Conservation (phyloP, 306 rosid species). For the Lagenaria siceraria region DNA sequence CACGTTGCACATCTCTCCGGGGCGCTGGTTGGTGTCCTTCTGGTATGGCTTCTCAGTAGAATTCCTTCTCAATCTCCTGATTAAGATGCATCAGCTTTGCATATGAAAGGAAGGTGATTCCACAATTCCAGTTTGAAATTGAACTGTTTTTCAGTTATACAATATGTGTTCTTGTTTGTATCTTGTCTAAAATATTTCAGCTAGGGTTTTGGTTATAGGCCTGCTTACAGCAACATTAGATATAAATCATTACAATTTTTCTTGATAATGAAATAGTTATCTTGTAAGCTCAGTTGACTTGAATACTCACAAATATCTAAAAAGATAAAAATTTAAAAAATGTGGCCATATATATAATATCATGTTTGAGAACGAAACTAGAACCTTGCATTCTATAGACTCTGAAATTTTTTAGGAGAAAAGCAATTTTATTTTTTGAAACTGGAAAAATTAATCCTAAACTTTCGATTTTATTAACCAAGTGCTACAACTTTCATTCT, state of each 20-base stretch:
- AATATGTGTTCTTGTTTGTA: background rate
- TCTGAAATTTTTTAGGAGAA: no score
- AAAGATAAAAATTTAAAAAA: no score
- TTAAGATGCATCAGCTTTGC: constrained; percentile 16
- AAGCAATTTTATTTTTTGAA: no score
- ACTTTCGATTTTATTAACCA: no score
- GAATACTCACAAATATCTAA: no score
- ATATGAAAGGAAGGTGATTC: constrained; percentile 14
- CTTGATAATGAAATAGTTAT: no score
- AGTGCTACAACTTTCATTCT: no score
- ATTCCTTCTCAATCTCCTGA: constrained; percentile 56
- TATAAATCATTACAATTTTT: background rate
- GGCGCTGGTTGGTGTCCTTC: constrained; percentile 86
- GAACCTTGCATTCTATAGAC: no score
- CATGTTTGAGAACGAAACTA: no score
- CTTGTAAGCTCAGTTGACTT: no score
- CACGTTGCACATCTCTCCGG: constrained; percentile 96
- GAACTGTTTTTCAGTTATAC: background rate
- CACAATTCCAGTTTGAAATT: background rate
- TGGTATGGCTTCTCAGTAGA: constrained; percentile 83
- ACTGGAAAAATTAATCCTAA: no score
- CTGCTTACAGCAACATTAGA: background rate
- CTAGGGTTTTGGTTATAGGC: background rate
- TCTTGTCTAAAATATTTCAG: background rate
- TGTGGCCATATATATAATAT: no score